Evolutionary conservation across 164 flowering plant species (phyloP), one percentile per base, ranked within the genome.

Genomic region (Tinospora cordifolia): DNA sequence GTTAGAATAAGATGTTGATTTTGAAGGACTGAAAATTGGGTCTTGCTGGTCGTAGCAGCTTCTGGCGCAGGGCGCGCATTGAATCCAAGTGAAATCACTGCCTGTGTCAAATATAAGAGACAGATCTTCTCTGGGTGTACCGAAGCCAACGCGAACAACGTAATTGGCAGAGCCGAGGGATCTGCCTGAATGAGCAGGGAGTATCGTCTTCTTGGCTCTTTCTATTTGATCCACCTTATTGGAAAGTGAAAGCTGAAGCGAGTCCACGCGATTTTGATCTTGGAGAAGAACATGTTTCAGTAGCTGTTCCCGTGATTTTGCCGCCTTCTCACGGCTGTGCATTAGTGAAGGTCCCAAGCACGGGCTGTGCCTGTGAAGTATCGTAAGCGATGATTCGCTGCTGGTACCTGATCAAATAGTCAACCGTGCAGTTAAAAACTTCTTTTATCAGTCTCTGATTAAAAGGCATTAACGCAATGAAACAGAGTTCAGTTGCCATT

Each of bases 91-190:
- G 36, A 30, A 30, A 30, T 30, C 87, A 36, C 90, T 89, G 2
- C 91, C 93, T 0, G 86, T 86, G 76, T 88, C 87, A n/a, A 86
- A 87, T 6, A 82, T 71, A 22, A 90, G 81, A 0, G 85, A 74
- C 13, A 85, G 75, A 0, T 78, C 76, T 46, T 54, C 80, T 12
- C 72, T 72, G 0, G 93, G 93, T 1, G 92, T 84, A 19, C 97
- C 97, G n/a, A 90, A 74, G 6, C 90, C 86, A 11, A 88, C 79
- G 0, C 79, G 78, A 34, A 85, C 88, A 13, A 88, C 62, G 78
- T 82, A 88, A 72, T 86, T 87, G 12, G 84, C 87, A 6, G 88
- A 17, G 67, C 85, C 87, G 3, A 88, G 12, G 0, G 73, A 24
- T 17, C 62, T n/a, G 3, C 88, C 92, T 40, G 81, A 74, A 54